These are phyloP conservation scores for Ogataea pini DNA, from an alignment of 805 yeast genomes.

Conservation along the genomic window DNA sequence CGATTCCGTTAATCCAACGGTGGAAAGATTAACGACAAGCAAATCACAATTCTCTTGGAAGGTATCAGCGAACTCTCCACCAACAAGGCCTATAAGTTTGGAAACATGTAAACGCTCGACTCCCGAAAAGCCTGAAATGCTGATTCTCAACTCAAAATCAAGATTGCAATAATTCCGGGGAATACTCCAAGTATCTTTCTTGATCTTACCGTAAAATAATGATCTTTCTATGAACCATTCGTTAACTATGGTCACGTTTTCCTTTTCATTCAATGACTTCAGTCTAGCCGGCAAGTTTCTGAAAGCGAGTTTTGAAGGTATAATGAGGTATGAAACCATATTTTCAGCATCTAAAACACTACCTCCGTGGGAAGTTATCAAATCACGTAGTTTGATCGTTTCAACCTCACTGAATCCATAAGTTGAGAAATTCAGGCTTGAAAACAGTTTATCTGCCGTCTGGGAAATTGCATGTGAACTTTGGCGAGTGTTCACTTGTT, in stretches of 20 bases:
- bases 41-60: conserved; percentile 55
- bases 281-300: conserved; percentile 21
- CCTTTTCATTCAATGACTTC: conserved; percentile 12
- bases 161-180: conserved; percentile 30
- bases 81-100: conserved; percentile 57
- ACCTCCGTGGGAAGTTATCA: conserved; percentile 28
- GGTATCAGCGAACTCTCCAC: conserved; percentile 50
- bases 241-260: conserved; percentile 32
- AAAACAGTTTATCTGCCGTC: conserved; percentile 36
- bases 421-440: conserved; percentile 43
- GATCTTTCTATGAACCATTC: conserved; percentile 39
- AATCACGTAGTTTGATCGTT: conserved; percentile 15
- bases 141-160: conserved; percentile 35
- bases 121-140: conserved; percentile 34
- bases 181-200: conserved; percentile 31
- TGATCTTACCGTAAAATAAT: conserved; percentile 20
- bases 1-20: conserved; percentile 42
- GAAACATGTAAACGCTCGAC: conserved; percentile 38
- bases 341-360: conserved; percentile 21
- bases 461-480: neutral
- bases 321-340: conserved; percentile 40
- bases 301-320: conserved; percentile 27
- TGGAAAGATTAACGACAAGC: conserved; percentile 52
- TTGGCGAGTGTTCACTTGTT: neutral
- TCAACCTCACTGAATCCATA: conserved; percentile 29